A percentile compares a stretch with the other conserved stretches of the same genome.
phyloP scores from a whole-genome alignment of 371 early-diverging fungal genomes.

The Rhizomucor pusillus region DNA sequence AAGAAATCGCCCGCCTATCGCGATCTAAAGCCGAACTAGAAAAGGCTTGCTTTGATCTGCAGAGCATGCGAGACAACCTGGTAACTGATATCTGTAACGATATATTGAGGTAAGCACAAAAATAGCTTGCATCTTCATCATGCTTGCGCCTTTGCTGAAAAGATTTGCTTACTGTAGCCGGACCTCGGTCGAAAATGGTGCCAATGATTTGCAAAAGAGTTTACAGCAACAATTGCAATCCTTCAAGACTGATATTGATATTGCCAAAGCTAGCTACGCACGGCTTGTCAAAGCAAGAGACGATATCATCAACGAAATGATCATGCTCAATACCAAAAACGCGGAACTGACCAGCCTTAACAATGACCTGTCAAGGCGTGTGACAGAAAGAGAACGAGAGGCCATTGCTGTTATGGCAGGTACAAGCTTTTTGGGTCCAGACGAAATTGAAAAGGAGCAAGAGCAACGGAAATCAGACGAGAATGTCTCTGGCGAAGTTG shows the following conservation, averaged over 20 bases:
- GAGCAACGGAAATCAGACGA: too few relatives aligned
- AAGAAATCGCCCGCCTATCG: constrained; percentile 37
- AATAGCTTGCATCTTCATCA: too few relatives aligned
- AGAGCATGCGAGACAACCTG: too few relatives aligned
- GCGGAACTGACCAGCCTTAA: constrained; percentile 53
- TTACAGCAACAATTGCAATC: constrained; percentile 30
- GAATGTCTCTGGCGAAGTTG: too few relatives aligned
- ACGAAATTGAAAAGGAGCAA: too few relatives aligned
- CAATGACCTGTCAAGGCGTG: constrained; percentile 52
- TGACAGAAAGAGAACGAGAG: constrained; percentile 33
- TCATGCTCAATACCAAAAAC: constrained; percentile 50
- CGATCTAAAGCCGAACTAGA: constrained; percentile 32
- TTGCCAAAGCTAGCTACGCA: constrained; percentile 22
- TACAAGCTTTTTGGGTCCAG: too few relatives aligned
- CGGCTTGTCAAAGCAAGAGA: constrained; percentile 28
- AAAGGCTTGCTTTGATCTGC: constrained; percentile 36
- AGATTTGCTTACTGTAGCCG: too few relatives aligned
- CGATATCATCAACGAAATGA: constrained; percentile 50
- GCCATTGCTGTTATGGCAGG: constrained; percentile 25
- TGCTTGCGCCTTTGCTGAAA: too few relatives aligned
- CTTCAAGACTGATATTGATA: neutral
- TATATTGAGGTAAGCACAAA: too few relatives aligned
- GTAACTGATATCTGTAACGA: too few relatives aligned
- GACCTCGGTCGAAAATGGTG: too few relatives aligned
- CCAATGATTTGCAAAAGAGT: too few relatives aligned